Conservation (phyloP, 2,329 filamentous ascomycete species). For the Chalaropsis ovoidea region DNA sequence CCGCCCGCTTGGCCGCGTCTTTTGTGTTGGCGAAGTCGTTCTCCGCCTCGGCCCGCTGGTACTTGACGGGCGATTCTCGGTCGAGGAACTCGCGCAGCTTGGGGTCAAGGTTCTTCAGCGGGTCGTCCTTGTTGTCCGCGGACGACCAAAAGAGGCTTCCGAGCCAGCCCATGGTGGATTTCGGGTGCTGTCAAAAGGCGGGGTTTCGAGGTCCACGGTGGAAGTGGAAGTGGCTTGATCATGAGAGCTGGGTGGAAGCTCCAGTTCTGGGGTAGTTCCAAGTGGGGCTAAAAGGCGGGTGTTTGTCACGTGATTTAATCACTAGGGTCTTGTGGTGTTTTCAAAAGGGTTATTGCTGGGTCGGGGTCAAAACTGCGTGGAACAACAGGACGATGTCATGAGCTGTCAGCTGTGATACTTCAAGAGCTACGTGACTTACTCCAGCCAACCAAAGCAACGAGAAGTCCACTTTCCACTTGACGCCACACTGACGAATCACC, state of each 20-base stretch:
- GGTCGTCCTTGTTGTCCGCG: slow-evolving; percentile 39
- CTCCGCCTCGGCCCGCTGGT: slow-evolving; percentile 34
- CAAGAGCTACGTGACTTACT: no score
- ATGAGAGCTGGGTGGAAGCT: not conserved
- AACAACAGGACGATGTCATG: not conserved
- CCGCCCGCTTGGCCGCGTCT: slow-evolving; percentile 27
- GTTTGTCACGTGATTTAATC: not conserved
- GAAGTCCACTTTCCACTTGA: no score
- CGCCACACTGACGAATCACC: no score
- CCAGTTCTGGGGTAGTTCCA: not conserved
- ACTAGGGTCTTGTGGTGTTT: not conserved
- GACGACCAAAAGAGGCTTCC: slow-evolving; percentile 43
- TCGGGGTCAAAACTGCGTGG: not conserved
- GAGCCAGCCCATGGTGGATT: slow-evolving; percentile 46
- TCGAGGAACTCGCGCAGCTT: slow-evolving; percentile 75
- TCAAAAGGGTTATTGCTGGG: not conserved
- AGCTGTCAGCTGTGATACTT: no score
- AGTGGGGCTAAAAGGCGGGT: slow-evolving; percentile 4
- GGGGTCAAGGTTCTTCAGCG: slow-evolving; percentile 67
- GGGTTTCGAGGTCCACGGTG: not conserved
- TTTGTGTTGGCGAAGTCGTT: slow-evolving; percentile 20
- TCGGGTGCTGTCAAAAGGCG: not conserved
- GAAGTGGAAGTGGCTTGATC: not conserved
- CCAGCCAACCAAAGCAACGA: no score
- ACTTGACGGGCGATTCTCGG: slow-evolving; percentile 68